Evolutionary conservation across 371 early-diverging fungal genomes (phyloP).

Genomic region (Quaeritorhiza haematococci): DNA sequence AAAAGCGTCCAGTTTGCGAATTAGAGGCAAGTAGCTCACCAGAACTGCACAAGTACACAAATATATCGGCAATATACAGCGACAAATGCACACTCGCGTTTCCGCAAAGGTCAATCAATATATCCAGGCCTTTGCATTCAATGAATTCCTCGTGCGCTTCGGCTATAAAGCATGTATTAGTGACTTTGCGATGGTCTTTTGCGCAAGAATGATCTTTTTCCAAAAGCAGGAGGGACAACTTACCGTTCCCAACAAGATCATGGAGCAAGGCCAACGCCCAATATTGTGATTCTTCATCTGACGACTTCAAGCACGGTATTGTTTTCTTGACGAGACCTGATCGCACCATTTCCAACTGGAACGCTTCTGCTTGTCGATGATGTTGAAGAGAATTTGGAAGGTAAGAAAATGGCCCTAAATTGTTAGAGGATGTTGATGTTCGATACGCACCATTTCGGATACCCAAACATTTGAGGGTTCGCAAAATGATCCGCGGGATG

Average conservation of each 20-base stretch:
- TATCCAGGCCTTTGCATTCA: constrained; percentile 22
- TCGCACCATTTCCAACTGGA: constrained; percentile 54
- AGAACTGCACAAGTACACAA: constrained; percentile 33
- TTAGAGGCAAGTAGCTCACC: constrained; percentile 10
- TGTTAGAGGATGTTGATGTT: not conserved
- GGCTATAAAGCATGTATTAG: constrained; percentile 11
- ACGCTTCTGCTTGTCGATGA: constrained; percentile 35
- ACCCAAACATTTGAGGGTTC: constrained; percentile 69
- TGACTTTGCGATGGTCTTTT: too few species aligned
- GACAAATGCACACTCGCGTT: constrained; percentile 21
- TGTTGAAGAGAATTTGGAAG: too few species aligned
- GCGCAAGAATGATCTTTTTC: not conserved
- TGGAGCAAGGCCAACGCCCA: constrained; percentile 57
- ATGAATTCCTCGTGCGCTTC: constrained; percentile 33
- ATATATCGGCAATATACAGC: constrained; percentile 43
- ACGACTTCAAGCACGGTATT: constrained; percentile 55
- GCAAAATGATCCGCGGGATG: constrained; percentile 64
- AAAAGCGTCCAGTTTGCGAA: not conserved
- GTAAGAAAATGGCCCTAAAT: not conserved
- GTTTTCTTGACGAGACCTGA: constrained; percentile 58
- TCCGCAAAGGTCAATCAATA: constrained; percentile 12
- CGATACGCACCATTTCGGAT: constrained; percentile 47
- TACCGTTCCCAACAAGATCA: constrained; percentile 20
- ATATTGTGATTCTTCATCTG: constrained; percentile 69
- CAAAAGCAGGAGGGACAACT: not conserved